Percentiles rank a stretch among this genome's conserved stretches.
Evolutionary conservation across 495 filamentous ascomycete species (phyloP).

Genomic region (Saxophila tyrrhenica): DNA sequence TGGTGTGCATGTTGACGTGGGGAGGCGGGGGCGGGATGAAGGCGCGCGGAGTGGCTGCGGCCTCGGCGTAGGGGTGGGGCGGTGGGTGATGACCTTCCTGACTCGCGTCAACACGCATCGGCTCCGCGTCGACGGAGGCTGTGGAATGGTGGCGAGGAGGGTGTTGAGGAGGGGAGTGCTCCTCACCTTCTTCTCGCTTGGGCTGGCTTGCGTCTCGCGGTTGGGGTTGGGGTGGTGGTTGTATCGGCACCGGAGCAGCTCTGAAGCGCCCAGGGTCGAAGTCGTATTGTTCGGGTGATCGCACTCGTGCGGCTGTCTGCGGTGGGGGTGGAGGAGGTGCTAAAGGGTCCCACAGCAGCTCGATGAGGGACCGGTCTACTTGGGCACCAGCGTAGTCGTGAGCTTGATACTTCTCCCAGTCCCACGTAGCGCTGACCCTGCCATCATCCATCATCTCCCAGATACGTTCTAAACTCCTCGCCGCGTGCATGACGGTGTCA

Average conservation of each 20-base stretch:
- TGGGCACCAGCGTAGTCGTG: not conserved
- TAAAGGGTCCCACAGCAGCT: not conserved
- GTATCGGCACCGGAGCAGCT: not conserved
- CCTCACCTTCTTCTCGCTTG: not conserved
- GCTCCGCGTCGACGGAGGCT: not conserved
- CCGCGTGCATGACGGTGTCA: not conserved
- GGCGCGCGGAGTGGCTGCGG: not conserved
- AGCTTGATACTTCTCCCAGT: slow-evolving; percentile 4
- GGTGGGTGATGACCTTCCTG: not conserved
- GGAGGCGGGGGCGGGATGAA: not conserved
- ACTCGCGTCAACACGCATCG: not conserved
- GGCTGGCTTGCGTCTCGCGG: not conserved
- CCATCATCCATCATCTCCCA: slow-evolving; percentile 7
- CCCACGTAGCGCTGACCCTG: not conserved
- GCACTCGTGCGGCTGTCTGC: not conserved
- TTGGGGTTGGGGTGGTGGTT: not conserved
- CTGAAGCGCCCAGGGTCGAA: slow-evolving; percentile 2
- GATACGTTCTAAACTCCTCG: not conserved
- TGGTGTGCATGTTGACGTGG: not conserved
- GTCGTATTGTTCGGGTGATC: not conserved
- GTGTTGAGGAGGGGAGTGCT: not conserved
- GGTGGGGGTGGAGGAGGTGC: not conserved
- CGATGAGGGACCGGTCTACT: not conserved
- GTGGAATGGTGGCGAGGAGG: not conserved
- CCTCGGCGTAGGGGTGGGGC: not conserved